These are phyloP conservation scores for Trypanosoma scelopori DNA, from an alignment of 208 protist species.

Conservation along the genomic window DNA sequence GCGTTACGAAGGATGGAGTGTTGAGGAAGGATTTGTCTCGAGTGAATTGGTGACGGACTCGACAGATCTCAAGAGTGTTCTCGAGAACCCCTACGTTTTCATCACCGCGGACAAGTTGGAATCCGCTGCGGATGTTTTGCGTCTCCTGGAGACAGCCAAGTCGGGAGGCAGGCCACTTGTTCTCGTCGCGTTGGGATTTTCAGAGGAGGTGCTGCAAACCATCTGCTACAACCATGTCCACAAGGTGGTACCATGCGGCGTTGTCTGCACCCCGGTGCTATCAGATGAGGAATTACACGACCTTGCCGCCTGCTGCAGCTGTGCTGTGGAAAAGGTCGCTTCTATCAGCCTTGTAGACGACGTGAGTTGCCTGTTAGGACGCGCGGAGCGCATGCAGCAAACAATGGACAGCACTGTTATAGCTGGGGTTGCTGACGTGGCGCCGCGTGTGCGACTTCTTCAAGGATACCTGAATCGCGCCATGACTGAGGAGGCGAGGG, in stretches of 20 bases:
- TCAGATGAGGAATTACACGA: slow-evolving; percentile 99
- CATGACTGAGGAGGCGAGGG: slow-evolving; percentile 94
- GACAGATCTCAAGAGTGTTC: slow-evolving; percentile 91
- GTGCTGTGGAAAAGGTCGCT: slow-evolving; percentile 87
- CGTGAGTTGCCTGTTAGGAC: slow-evolving; percentile 59
- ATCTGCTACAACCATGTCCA: slow-evolving; percentile 95
- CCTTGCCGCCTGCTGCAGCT: slow-evolving; percentile 97
- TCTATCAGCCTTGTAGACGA: slow-evolving; percentile 68
- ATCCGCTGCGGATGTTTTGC: slow-evolving; percentile 56
- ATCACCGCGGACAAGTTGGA: slow-evolving; percentile 63
- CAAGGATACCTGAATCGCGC: slow-evolving; percentile 88
- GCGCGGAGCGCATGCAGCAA: slow-evolving; percentile 66
- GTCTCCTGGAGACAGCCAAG: slow-evolving; percentile 68
- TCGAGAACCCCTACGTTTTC: slow-evolving; percentile 96
- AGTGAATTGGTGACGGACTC: slow-evolving; percentile 98
- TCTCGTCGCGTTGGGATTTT: slow-evolving; percentile 70
- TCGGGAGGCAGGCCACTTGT: slow-evolving; percentile 54
- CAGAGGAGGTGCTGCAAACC: slow-evolving; percentile 74
- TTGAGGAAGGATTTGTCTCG: slow-evolving; percentile 97
- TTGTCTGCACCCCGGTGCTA: slow-evolving; percentile 96
- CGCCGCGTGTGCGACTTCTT: slow-evolving; percentile 94
- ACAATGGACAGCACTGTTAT: slow-evolving; percentile 99
- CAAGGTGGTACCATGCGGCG: slow-evolving; percentile 90
- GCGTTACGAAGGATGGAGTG: slow-evolving; percentile 97
- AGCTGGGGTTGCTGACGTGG: slow-evolving; percentile 52